These are phyloP conservation scores for Termitomyces sp. DNA, from an alignment of 768 basidiomycete genomes.

Conservation along the genomic window DNA sequence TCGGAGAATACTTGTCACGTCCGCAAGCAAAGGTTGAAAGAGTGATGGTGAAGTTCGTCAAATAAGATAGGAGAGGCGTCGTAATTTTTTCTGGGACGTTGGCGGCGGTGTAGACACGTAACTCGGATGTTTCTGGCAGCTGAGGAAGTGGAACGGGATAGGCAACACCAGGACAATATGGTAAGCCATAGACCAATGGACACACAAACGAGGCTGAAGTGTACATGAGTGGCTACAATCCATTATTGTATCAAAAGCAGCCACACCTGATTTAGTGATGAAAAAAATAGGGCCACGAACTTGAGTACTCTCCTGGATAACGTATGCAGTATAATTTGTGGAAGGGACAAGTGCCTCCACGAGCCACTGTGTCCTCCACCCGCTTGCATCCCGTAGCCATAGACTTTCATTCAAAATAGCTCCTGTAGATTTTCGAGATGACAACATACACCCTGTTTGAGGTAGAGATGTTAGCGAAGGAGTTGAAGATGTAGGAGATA, in stretches of 20 bases:
- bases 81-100: constrained; percentile 48
- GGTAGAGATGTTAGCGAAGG: constrained; percentile 35
- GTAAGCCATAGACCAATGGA: constrained; percentile 62
- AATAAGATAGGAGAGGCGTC: constrained; percentile 45
- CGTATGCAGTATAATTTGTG: constrained; percentile 79
- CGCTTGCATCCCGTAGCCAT: constrained; percentile 53
- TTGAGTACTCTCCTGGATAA: constrained; percentile 48
- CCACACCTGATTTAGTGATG: constrained; percentile 64
- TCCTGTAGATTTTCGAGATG: constrained; percentile 30
- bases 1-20: constrained; percentile 72
- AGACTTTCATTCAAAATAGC: constrained; percentile 37
- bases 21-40: constrained; percentile 76
- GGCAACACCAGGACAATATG: constrained; percentile 67
- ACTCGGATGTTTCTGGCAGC: constrained; percentile 30
- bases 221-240: background rate
- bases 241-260: background rate
- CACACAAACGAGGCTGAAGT: constrained; percentile 59
- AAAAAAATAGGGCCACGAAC: constrained; percentile 70
- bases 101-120: constrained; percentile 40
- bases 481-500: constrained; percentile 43
- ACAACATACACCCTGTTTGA: constrained; percentile 59
- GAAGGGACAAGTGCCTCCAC: constrained; percentile 50
- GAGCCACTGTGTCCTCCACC: constrained; percentile 69
- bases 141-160: constrained; percentile 66
- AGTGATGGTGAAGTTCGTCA: constrained; percentile 71